phyloP scores from a whole-genome alignment of 2,329 filamentous ascomycete genomes.

The Aspergillus chevalieri region DNA sequence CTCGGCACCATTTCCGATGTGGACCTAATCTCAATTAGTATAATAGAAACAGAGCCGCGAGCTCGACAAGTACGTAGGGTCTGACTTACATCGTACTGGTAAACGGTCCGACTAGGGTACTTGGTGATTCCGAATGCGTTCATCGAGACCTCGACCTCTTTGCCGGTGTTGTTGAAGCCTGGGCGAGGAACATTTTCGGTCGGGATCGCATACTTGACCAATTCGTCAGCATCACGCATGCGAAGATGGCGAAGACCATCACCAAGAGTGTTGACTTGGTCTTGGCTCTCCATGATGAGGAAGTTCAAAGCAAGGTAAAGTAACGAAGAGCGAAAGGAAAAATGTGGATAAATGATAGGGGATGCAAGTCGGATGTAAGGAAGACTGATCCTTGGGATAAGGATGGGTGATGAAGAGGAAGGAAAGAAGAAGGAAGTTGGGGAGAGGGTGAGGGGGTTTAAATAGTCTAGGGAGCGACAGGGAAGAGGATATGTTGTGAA shows the following conservation, averaged over 20 bases:
- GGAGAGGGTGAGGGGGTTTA: conserved; percentile 1
- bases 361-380: no score
- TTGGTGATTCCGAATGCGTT: conserved; percentile 69
- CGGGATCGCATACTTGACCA: conserved; percentile 27
- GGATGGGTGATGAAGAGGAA: not conserved
- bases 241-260: conserved; percentile 20
- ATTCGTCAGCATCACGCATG: conserved; percentile 22
- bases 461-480: conserved; percentile 5
- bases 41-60: not conserved
- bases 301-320: not conserved
- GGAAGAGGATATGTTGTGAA: conserved; percentile 8
- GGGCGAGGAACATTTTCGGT: conserved; percentile 42
- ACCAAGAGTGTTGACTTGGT: conserved; percentile 13
- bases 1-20: conserved; percentile 57
- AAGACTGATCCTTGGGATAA: not conserved
- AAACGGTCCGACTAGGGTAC: conserved; percentile 58
- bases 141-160: conserved; percentile 51
- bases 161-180: conserved; percentile 54
- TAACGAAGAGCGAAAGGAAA: conserved; percentile 3
- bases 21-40: conserved; percentile 47
- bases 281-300: conserved; percentile 17
- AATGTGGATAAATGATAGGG: not conserved
- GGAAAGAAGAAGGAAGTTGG: conserved; percentile 2
- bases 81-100: conserved; percentile 75
- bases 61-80: not conserved